Percentiles rank a stretch among this genome's conserved stretches.
These are phyloP conservation scores for Vicia sativa DNA, from an alignment of 306 rosid genomes.

Conservation along the genomic window DNA sequence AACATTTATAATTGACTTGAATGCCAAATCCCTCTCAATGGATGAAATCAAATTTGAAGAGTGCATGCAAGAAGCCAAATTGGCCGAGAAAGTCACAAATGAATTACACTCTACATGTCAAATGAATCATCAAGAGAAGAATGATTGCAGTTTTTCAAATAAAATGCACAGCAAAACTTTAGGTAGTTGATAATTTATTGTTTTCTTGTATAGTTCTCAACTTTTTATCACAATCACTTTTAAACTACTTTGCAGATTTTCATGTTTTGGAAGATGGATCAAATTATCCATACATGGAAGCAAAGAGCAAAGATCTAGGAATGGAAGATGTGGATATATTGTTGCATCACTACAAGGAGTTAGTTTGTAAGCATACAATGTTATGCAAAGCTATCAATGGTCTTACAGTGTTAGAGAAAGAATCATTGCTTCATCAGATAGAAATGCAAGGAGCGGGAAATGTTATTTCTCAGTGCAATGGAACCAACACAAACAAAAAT, in stretches of 20 bases:
- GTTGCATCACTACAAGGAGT: constrained; percentile 56
- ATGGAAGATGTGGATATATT: constrained; percentile 58
- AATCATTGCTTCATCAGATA: constrained; percentile 41
- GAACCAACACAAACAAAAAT: not conserved
- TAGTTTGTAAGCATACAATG: constrained; percentile 54
- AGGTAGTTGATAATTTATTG: not conserved
- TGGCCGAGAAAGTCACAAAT: constrained; percentile 30
- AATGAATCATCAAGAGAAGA: constrained; percentile 34
- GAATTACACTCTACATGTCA: constrained; percentile 35
- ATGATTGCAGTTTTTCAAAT: constrained; percentile 31
- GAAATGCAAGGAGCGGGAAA: constrained; percentile 28
- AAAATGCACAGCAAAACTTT: constrained; percentile 10
- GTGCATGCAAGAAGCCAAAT: constrained; percentile 61
- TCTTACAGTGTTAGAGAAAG: constrained; percentile 47
- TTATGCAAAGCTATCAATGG: constrained; percentile 45
- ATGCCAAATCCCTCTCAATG: constrained; percentile 62
- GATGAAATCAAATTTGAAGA: constrained; percentile 62
- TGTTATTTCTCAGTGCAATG: not conserved
- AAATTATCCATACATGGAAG: constrained; percentile 62
- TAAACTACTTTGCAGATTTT: constrained; percentile 27
- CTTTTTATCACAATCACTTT: not conserved
- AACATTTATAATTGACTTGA: constrained; percentile 61
- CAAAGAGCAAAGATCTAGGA: constrained; percentile 57
- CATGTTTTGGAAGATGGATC: constrained; percentile 41
- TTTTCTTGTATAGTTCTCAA: not conserved